Conservation (phyloP, 169 alveolate genomes). For the Plasmodium blacklocki region DNA sequence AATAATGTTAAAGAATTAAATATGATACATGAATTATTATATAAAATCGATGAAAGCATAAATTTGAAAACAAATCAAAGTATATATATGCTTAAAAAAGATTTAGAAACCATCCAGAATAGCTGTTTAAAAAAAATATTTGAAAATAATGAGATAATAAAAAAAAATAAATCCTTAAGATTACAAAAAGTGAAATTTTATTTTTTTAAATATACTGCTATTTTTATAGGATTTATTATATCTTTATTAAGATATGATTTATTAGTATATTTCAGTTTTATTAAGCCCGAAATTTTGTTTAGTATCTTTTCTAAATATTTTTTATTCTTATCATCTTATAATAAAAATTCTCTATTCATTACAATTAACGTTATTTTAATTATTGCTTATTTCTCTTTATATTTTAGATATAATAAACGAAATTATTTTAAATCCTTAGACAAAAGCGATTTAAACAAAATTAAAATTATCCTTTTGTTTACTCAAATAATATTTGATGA, state of each 20-base stretch:
- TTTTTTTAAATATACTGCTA: conserved; percentile 56
- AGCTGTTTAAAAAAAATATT: conserved; percentile 30
- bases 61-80: conserved; percentile 67
- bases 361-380: conserved; percentile 25
- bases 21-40: conserved; percentile 54
- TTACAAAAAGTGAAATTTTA: conserved; percentile 59
- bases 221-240: conserved; percentile 45
- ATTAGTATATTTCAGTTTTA: conserved; percentile 56
- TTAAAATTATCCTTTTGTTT: conserved; percentile 46
- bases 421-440: conserved; percentile 62
- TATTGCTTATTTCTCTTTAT: conserved; percentile 13
- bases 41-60: conserved; percentile 48
- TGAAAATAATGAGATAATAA: conserved; percentile 40
- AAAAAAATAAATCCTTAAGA: conserved; percentile 53
- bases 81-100: conserved; percentile 63
- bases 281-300: conserved; percentile 46
- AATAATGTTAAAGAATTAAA: conserved; percentile 32
- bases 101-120: conserved; percentile 33
- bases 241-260: conserved; percentile 63
- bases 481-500: conserved; percentile 69
- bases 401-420: conserved; percentile 35
- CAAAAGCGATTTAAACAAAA: conserved; percentile 53
- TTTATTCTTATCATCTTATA: conserved; percentile 47
- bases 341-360: conserved; percentile 65
- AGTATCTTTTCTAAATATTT: conserved; percentile 69